Evolutionary conservation across 306 rosid species (phyloP).

Genomic region (Quercus bicolor): DNA sequence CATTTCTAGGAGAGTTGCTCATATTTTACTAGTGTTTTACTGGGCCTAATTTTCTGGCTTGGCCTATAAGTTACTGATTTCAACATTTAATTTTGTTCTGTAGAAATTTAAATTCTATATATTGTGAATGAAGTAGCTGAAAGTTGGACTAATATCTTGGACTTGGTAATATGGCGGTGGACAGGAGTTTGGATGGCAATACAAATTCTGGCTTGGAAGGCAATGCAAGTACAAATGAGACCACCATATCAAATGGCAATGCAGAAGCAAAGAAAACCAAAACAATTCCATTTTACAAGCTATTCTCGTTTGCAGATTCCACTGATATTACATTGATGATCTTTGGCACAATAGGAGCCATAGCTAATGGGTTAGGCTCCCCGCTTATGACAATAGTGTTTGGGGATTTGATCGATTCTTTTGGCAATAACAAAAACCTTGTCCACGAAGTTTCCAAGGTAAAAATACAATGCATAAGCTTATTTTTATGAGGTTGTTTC

Average conservation of each 20-base stretch:
- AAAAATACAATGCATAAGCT: neutral
- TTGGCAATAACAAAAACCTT: conserved; percentile 34
- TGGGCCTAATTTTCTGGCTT: no score
- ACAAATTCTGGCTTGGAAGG: neutral
- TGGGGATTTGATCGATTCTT: conserved; percentile 33
- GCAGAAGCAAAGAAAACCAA: conserved; percentile 14
- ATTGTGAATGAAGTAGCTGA: neutral
- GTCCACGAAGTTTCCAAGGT: conserved; percentile 37
- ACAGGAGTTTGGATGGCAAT: neutral
- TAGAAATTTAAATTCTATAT: neutral
- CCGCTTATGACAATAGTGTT: conserved; percentile 40
- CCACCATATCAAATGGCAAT: neutral
- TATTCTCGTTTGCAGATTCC: conserved; percentile 45
- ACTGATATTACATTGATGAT: conserved; percentile 34
- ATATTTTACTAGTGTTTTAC: no score
- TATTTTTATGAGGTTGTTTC: no score
- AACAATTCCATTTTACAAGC: conserved; percentile 34
- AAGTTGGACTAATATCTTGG: neutral
- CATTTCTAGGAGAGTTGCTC: no score
- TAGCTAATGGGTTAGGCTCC: conserved; percentile 36
- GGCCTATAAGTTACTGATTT: neutral
- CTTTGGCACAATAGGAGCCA: conserved; percentile 34
- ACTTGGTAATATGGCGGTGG: conserved; percentile 15
- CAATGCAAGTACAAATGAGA: neutral
- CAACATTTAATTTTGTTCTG: neutral